Evolutionary conservation across 495 filamentous ascomycete genomes (phyloP), one percentile per base, ranked within the genome.

Genomic region (Lasiosphaeria miniovina): DNA sequence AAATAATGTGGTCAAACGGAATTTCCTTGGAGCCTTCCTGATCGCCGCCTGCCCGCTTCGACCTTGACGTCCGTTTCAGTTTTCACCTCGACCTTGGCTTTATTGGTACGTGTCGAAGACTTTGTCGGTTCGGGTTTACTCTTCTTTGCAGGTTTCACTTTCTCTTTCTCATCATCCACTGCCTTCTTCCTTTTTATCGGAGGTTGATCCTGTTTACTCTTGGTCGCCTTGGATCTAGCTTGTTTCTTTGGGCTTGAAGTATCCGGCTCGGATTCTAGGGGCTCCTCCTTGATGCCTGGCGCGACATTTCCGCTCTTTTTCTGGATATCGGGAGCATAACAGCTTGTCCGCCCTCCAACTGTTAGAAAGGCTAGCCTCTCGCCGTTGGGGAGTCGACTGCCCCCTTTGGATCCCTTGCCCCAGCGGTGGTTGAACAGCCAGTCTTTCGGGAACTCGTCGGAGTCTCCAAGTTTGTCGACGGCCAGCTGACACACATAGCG

Each of bases 391-490:
- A 97, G 73, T 15, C 75, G 83, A 3, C 78, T 55, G 6, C 80
- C 78, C 55, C 88, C 88, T 69, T 93, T 93, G 74, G 90, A 90
- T 12, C 93, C 93, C 67, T 95, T 96, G 9, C 86, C 80, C 93
- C 93, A 96, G 17, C 94, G 85, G 71, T 96, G 84, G 50, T 90
- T 86, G 79, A 97, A 95, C 35, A 98, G 76, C 94, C 93, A 98
- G 57, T 93, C 78, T 49, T 91, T 82, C 0, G 94, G 94, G 65
- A 97, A 96, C 68, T 88, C 79, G 17, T 86, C 84, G 1, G 86
- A 90, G 54, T 97, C 93, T 3, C 87, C 93, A 36, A 94, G 79
- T 36, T 86, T 81, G 55, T 90, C 89, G 8, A 93, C 85, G 0
- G 93, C 89, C 4, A 83, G 84, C 46, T 86, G 80, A 66, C 91